Evolutionary conservation across 352 stramenopile genomes (phyloP).

Genomic region (Globisporangium orthogonon): DNA sequence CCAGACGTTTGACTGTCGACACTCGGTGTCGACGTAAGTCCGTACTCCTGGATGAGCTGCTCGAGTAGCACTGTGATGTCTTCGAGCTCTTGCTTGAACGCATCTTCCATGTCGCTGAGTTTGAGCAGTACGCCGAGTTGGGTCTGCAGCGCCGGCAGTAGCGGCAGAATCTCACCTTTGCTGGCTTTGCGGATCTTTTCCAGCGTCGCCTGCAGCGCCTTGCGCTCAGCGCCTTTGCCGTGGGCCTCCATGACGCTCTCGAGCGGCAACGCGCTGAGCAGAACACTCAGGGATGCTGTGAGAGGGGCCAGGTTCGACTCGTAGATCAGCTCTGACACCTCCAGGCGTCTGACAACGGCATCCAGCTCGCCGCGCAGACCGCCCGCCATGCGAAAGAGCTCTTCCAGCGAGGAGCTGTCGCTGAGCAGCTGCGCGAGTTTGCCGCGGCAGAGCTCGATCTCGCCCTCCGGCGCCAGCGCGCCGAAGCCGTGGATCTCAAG

Average conservation of each 20-base stretch:
- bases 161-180: conserved; percentile 66
- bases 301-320: conserved; percentile 38
- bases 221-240: conserved; percentile 67
- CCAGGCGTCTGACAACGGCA: conserved; percentile 51
- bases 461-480: conserved; percentile 49
- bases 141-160: conserved; percentile 54
- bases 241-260: conserved; percentile 65
- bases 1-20: background rate
- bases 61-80: conserved; percentile 42
- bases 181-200: conserved; percentile 78
- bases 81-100: conserved; percentile 49
- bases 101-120: conserved; percentile 41
- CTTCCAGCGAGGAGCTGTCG: conserved; percentile 50
- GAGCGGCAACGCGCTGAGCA: conserved; percentile 65
- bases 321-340: conserved; percentile 78
- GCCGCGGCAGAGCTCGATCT: conserved; percentile 25
- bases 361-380: conserved; percentile 76
- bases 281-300: conserved; percentile 20
- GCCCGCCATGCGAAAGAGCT: conserved; percentile 77
- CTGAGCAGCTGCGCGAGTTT: conserved; percentile 28
- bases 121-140: conserved; percentile 47
- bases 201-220: conserved; percentile 62
- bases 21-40: background rate
- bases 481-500: conserved; percentile 58
- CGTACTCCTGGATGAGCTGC: conserved; percentile 26